These are phyloP conservation scores for Boletus sp. DNA, from an alignment of 1,284 basidiomycete genomes.

Conservation along the genomic window DNA sequence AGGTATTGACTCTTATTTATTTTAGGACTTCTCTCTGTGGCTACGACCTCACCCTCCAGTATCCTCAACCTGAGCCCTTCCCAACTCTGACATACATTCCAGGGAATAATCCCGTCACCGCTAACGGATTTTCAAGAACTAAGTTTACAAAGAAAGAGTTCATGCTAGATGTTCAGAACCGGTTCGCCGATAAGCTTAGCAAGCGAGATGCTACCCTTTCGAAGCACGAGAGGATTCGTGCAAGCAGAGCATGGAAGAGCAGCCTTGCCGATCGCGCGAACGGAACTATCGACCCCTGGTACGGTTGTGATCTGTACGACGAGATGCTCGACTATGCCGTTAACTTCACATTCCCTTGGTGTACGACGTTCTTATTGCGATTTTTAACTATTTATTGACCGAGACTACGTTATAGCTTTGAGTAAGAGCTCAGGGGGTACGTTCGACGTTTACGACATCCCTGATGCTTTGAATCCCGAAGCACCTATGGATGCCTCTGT, in stretches of 20 bases:
- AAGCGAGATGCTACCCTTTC: not conserved
- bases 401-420: constrained; percentile 31
- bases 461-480: constrained; percentile 49
- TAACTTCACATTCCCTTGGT: constrained; percentile 64
- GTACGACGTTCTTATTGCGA: constrained; percentile 34
- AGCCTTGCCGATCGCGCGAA: constrained; percentile 41
- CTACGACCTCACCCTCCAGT: not conserved
- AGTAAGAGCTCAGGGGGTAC: constrained; percentile 28
- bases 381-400: constrained; percentile 1
- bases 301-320: constrained; percentile 51
- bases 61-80: not conserved
- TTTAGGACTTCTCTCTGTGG: not conserved
- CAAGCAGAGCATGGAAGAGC: constrained; percentile 39
- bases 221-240: not conserved
- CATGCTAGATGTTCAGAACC: not conserved
- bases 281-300: constrained; percentile 55
- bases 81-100: not conserved
- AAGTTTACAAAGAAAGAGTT: not conserved
- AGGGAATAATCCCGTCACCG: no score
- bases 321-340: constrained; percentile 57
- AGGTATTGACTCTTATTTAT: not conserved
- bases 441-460: constrained; percentile 51
- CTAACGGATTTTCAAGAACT: not conserved
- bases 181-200: not conserved
- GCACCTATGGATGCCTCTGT: constrained; percentile 43